Evolutionary conservation across 1,284 basidiomycete genomes (phyloP), one percentile per base, ranked within the genome.

Genomic region (Puccinia coronata): DNA sequence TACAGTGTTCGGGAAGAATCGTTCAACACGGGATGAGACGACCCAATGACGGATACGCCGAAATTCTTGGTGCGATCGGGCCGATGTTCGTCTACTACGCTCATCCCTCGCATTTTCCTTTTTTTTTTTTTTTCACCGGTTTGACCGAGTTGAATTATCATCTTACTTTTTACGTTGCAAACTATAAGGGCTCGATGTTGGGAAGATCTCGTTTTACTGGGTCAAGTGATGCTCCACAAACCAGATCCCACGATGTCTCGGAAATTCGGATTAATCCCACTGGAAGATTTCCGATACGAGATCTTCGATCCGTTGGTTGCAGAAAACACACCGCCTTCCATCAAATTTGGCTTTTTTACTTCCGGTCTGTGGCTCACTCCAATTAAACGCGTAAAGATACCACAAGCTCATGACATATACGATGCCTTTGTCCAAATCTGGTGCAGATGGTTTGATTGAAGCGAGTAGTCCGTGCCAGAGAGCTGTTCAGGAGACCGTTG

Each of bases 381-480:
- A 5, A 43, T 31, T 74, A 57, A 34, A 53, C 49, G 65, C 31
- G n/a, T n/a, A n/a, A 57, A 31, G 47, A 53, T 72, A 70, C 36
- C 28, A 28, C 34, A n/a, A 36, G 25, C 31, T n/a, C n/a, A n/a
- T 69, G 23, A 49, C n/a, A 18, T 31, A 2, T 18, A n/a, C n/a
- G 16, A 51, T 25, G 82, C 83, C 51, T 85, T 78, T 73, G 12
- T 61, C 28, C 36, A 16, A 55, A 59, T 41, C 61, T 25, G 20
- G 25, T 59, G 82, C 84, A 91, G 93, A 95, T 86, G 86, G 87
- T 28, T 88, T 90, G 83, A 86, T 91, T 77, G 91, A 91, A 85
- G 90, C 91, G 0, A 93, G 92, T 3, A 95, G 95, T 4, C 93
- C 92, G 0, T 91, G 90, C 84, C 88, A 90, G 82, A 89, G 95